Evolutionary conservation across 257 asterid genomes (phyloP).

Genomic region (Solanum rostratum): DNA sequence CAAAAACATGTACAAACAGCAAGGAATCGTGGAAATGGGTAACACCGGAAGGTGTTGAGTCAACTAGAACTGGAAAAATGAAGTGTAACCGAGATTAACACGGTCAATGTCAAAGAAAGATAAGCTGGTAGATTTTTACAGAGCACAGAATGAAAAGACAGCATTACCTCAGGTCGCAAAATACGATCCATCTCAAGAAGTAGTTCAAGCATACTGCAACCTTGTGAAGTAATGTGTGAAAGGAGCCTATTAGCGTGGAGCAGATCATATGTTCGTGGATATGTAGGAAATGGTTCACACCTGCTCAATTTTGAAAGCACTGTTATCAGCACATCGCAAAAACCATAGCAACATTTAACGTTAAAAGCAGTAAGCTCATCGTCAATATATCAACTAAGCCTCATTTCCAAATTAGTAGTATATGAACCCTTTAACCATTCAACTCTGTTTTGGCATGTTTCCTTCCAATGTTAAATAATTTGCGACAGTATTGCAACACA

Average conservation of each 20-base stretch:
- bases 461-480: not conserved
- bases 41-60: not conserved
- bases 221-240: conserved; percentile 34
- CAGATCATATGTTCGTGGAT: conserved; percentile 90
- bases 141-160: not conserved
- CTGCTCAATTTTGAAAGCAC: conserved; percentile 20
- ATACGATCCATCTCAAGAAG: conserved; percentile 86
- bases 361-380: not conserved
- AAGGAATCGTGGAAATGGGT: not conserved
- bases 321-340: not conserved
- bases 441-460: not conserved
- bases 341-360: not conserved
- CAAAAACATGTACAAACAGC: not conserved
- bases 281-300: conserved; percentile 96
- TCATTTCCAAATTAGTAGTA: not conserved
- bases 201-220: conserved; percentile 48
- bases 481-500: not conserved
- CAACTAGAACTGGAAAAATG: not conserved
- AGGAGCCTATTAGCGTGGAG: conserved; percentile 75
- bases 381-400: not conserved
- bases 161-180: conserved; percentile 78
- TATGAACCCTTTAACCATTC: not conserved
- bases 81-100: not conserved
- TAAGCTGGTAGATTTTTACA: not conserved
- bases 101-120: not conserved